Conservation (phyloP, 2,329 filamentous ascomycete species). For the Pyricularia sp. region DNA sequence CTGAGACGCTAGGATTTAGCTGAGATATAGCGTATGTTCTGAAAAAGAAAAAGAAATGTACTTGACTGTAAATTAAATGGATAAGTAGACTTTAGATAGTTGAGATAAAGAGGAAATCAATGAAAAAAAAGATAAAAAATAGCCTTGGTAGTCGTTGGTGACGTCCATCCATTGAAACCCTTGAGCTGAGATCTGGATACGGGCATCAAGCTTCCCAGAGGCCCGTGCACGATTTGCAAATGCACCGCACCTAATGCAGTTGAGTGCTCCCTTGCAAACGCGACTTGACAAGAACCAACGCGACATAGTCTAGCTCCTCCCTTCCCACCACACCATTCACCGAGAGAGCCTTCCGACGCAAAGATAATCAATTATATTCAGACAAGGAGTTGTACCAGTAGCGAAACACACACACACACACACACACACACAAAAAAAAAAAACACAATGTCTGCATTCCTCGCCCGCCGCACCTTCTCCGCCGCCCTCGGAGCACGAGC, state of each 20-base stretch:
- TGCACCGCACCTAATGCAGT: not conserved
- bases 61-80: too few relatives aligned
- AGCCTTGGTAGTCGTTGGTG: too few relatives aligned
- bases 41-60: too few relatives aligned
- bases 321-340: not conserved
- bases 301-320: not conserved
- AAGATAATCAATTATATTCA: not conserved
- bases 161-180: too few relatives aligned
- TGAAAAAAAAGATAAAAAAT: too few relatives aligned
- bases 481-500: conserved; percentile 44
- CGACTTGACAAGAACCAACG: not conserved
- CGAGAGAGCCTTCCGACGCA: not conserved
- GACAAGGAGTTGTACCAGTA: not conserved
- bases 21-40: not conserved
- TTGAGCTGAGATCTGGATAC: too few relatives aligned
- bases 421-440: conserved; percentile 16
- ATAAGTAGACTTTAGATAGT: too few relatives aligned
- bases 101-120: too few relatives aligned
- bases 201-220: too few relatives aligned
- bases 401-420: too few relatives aligned
- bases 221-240: not conserved
- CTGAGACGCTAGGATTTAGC: not conserved
- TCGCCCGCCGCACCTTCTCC: conserved; percentile 39
- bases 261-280: too few relatives aligned
- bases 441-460: conserved; percentile 33